phyloP scores from a whole-genome alignment of 768 basidiomycete species.

The Leccinellum rugosiceps region DNA sequence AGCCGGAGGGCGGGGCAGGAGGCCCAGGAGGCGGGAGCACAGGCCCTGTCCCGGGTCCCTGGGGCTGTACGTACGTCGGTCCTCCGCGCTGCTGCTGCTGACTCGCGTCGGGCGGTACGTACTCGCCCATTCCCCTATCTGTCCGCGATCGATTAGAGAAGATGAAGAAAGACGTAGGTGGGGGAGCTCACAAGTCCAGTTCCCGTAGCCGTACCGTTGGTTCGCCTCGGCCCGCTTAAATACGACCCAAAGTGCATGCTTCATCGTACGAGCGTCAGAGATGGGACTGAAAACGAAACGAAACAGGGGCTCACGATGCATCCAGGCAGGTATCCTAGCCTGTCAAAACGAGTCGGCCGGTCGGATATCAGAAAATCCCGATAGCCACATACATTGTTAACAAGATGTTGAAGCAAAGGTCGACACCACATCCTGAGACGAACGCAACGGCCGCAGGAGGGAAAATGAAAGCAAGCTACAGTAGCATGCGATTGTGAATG shows the following conservation, averaged over 20 bases:
- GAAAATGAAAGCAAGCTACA: slow-evolving; percentile 69
- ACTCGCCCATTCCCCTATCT: slow-evolving; percentile 24
- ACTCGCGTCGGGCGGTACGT: not conserved
- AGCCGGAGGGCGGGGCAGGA: not conserved
- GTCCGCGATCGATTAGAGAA: not conserved
- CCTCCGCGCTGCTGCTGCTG: not conserved
- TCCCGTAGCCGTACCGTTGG: slow-evolving; percentile 36
- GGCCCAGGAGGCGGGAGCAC: slow-evolving; percentile 1
- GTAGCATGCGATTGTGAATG: not conserved
- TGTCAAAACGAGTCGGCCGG: slow-evolving; percentile 19
- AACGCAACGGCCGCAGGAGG: slow-evolving; percentile 76
- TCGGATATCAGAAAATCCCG: not conserved
- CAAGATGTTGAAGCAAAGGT: slow-evolving; percentile 77
- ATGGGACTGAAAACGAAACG: not conserved
- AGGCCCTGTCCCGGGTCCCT: not conserved
- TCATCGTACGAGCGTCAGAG: too few species aligned
- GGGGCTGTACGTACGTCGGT: not conserved
- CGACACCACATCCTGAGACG: slow-evolving; percentile 76
- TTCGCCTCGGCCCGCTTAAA: slow-evolving; percentile 81
- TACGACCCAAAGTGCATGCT: slow-evolving; percentile 87
- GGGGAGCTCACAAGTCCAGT: slow-evolving; percentile 26
- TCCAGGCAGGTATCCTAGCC: slow-evolving; percentile 74
- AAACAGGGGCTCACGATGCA: slow-evolving; percentile 36
- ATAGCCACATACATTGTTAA: slow-evolving; percentile 64
- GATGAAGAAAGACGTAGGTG: not conserved